Conservation (phyloP, 768 basidiomycete species). For the Boletus speciosus region DNA sequence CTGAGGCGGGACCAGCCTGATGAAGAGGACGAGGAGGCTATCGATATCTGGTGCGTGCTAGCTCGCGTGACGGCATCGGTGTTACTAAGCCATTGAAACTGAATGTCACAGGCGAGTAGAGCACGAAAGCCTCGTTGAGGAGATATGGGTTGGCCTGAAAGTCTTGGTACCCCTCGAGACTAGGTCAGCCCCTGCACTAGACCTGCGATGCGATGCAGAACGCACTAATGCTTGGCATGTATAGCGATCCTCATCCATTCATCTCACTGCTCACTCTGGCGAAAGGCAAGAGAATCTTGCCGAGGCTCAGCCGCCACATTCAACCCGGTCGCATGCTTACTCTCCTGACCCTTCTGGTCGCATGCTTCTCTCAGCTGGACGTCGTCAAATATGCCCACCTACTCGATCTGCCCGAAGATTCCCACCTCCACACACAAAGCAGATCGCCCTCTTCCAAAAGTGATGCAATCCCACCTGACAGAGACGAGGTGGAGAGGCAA, state of each 20-base stretch:
- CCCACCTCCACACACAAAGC: constrained; percentile 27
- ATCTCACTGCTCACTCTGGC: constrained; percentile 82
- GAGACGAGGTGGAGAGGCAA: constrained; percentile 76
- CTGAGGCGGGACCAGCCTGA: constrained; percentile 73
- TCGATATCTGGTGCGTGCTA: constrained; percentile 43
- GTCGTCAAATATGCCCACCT: constrained; percentile 77
- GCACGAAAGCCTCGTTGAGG: constrained; percentile 56
- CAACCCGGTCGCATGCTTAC: constrained; percentile 77
- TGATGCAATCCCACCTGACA: constrained; percentile 35
- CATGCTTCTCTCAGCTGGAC: constrained; percentile 92
- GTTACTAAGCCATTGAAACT: neutral
- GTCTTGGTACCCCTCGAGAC: constrained; percentile 92
- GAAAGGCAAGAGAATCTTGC: constrained; percentile 92
- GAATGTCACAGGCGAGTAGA: constrained; percentile 49
- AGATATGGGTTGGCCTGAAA: constrained; percentile 75
- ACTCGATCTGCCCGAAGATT: constrained; percentile 65
- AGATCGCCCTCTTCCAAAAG: constrained; percentile 17
- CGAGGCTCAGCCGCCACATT: constrained; percentile 83
- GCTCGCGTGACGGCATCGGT: neutral
- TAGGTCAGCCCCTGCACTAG: constrained; percentile 49
- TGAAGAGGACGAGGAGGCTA: constrained; percentile 44
- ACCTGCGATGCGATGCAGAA: neutral
- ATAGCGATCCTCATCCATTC: constrained; percentile 92
- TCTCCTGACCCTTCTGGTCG: constrained; percentile 85
- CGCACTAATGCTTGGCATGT: neutral